Conservation (phyloP, 371 early-diverging fungal genomes). For the Blyttiomyces sp. region DNA sequence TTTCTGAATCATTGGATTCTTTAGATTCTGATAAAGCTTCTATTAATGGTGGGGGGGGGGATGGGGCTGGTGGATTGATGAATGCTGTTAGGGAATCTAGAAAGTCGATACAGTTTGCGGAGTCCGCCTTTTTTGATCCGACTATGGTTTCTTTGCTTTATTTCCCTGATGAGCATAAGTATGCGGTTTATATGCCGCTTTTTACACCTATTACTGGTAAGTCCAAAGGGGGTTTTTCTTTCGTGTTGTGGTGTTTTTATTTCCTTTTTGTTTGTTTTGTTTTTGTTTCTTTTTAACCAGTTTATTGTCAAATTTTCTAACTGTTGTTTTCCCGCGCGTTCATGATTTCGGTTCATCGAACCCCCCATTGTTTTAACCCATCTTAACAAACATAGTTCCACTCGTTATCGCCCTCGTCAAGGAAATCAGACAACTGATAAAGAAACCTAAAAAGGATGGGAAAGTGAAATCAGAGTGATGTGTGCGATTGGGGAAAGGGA, state of each 20-base stretch:
- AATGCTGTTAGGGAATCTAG: no score
- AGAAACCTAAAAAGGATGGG: neutral
- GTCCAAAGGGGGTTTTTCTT: constrained; percentile 11
- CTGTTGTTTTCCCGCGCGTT: no score
- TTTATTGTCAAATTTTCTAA: no score
- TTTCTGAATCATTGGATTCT: constrained; percentile 17
- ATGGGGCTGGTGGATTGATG: no score
- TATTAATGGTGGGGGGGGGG: no score
- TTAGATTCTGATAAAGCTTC: no score
- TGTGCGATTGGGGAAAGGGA: no score
- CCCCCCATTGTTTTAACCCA: neutral
- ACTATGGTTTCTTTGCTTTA: constrained; percentile 95
- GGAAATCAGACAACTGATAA: constrained; percentile 8
- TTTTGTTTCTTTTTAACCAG: no score
- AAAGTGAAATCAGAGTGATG: constrained; percentile 17
- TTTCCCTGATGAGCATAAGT: constrained; percentile 95
- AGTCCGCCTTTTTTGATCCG: constrained; percentile 92
- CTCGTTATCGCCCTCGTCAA: constrained; percentile 15
- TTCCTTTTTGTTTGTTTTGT: neutral
- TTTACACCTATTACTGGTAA: constrained; percentile 85
- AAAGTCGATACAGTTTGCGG: no score
- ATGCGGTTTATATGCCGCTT: constrained; percentile 95
- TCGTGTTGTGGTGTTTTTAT: neutral
- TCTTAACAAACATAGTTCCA: constrained; percentile 8
- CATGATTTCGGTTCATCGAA: no score